phyloP scores from a whole-genome alignment of 169 alveolate species.

The Cryptosporidium tyzzeri region DNA sequence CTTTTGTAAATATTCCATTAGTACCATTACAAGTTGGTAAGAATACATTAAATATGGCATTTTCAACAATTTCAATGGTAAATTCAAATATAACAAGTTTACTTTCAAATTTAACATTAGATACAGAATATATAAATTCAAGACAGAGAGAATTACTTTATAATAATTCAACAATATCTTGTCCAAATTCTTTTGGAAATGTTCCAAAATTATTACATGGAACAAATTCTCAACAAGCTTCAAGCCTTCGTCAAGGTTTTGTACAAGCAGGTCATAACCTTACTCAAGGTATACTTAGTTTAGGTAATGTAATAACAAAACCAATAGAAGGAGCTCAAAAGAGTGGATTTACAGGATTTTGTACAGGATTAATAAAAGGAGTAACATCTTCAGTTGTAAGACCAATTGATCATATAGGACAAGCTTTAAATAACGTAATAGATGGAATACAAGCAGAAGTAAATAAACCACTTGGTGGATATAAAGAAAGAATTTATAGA shows the following conservation, averaged over 20 bases:
- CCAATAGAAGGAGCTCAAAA: constrained; percentile 93
- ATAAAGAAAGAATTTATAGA: constrained; percentile 81
- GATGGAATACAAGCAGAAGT: constrained; percentile 89
- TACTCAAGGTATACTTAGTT: constrained; percentile 90
- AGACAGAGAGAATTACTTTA: constrained; percentile 83
- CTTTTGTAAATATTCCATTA: constrained; percentile 89
- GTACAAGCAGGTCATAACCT: constrained; percentile 87
- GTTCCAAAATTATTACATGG: constrained; percentile 2
- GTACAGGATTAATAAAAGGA: constrained; percentile 91
- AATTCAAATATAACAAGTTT: constrained; percentile 87
- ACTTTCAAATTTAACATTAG: constrained; percentile 89
- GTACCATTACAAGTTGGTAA: constrained; percentile 89
- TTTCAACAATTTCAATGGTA: constrained; percentile 89
- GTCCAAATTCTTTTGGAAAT: constrained; percentile 6
- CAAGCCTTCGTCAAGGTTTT: constrained; percentile 88
- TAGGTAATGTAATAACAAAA: constrained; percentile 89
- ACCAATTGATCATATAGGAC: constrained; percentile 92
- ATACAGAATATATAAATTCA: constrained; percentile 89
- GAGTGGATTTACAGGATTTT: constrained; percentile 90
- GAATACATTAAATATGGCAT: constrained; percentile 89
- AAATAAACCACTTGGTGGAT: constrained; percentile 83
- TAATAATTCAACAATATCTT: neutral
- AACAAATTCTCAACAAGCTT: constrained; percentile 12
- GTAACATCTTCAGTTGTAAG: constrained; percentile 91
- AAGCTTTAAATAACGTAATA: constrained; percentile 90